These are phyloP conservation scores for Flaveria trinervia DNA, from an alignment of 129 eudicot species.

Conservation along the genomic window DNA sequence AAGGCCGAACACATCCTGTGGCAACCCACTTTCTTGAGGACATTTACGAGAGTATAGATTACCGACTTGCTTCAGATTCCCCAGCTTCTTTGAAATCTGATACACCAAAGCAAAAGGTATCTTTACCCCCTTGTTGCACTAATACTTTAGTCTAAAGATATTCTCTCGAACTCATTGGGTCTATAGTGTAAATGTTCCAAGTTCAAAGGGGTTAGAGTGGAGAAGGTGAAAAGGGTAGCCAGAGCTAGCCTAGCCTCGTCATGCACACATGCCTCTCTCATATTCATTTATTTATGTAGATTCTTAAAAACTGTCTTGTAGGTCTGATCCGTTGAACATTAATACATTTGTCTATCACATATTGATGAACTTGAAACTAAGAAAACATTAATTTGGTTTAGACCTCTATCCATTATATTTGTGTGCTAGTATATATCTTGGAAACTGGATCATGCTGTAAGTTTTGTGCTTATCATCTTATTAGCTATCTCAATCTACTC, in stretches of 20 bases:
- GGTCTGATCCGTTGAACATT: not conserved
- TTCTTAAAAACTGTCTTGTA: not conserved
- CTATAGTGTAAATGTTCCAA: not conserved
- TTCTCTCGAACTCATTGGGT: not conserved
- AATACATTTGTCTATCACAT: not conserved
- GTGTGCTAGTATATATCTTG: not conserved
- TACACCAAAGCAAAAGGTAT: slow-evolving; percentile 56
- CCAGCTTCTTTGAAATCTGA: slow-evolving; percentile 62
- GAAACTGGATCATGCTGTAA: slow-evolving; percentile 8
- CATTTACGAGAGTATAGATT: slow-evolving; percentile 62
- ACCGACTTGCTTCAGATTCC: slow-evolving; percentile 86
- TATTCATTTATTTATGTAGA: not conserved
- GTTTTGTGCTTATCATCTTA: slow-evolving; percentile 15
- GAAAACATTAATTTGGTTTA: not conserved
- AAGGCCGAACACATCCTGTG: slow-evolving; percentile 96
- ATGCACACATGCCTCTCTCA: not conserved
- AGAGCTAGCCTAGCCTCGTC: not conserved
- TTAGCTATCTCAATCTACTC: slow-evolving; percentile 14
- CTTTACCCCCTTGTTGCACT: slow-evolving; percentile 1
- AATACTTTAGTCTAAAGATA: not conserved
- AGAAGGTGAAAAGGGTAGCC: slow-evolving; percentile 14
- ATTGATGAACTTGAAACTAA: no score
- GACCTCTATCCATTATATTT: not conserved
- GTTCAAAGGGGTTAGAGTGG: not conserved
- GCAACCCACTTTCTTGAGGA: slow-evolving; percentile 85